Conservation (phyloP, 495 filamentous ascomycete genomes). For the Amorphotheca resinae region DNA sequence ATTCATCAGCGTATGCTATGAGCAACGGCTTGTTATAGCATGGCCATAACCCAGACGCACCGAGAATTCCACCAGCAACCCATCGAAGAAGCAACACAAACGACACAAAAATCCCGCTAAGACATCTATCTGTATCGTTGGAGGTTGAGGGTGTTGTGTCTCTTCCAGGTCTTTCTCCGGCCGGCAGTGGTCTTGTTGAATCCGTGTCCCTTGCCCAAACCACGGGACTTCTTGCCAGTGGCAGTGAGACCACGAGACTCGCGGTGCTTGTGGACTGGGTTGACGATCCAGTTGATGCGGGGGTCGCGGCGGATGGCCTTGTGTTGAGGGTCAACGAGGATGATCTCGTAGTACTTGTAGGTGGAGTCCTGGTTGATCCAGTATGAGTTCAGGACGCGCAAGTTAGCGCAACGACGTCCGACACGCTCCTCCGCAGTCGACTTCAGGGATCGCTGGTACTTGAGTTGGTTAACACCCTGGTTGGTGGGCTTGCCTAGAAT, state of each 20-base stretch:
- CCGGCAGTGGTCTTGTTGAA: conserved; percentile 96
- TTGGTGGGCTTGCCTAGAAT: conserved; percentile 92
- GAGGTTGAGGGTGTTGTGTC: conserved; percentile 93
- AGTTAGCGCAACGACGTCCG: conserved; percentile 93
- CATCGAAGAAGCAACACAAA: conserved; percentile 9
- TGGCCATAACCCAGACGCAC: conserved; percentile 10
- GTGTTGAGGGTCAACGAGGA: conserved; percentile 99
- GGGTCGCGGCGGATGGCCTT: conserved; percentile 98
- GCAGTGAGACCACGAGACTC: conserved; percentile 92
- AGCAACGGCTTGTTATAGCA: conserved; percentile 7
- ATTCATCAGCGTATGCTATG: conserved; percentile 9
- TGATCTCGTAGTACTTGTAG: conserved; percentile 99
- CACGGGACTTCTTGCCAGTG: conserved; percentile 97
- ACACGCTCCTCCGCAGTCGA: conserved; percentile 99
- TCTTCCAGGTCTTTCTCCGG: conserved; percentile 98
- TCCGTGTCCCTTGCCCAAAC: conserved; percentile 94
- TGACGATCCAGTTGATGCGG: conserved; percentile 99
- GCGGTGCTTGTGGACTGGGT: conserved; percentile 99
- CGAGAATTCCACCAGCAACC: conserved; percentile 7
- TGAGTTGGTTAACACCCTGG: conserved; percentile 99
- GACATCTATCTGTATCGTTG: conserved; percentile 63
- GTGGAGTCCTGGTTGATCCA: conserved; percentile 99
- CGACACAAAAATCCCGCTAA: conserved; percentile 17
- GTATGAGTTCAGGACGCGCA: conserved; percentile 99
- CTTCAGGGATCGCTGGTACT: conserved; percentile 98